Evolutionary conservation across 805 yeast genomes (phyloP).

Genomic region (Kuraishia cidri): DNA sequence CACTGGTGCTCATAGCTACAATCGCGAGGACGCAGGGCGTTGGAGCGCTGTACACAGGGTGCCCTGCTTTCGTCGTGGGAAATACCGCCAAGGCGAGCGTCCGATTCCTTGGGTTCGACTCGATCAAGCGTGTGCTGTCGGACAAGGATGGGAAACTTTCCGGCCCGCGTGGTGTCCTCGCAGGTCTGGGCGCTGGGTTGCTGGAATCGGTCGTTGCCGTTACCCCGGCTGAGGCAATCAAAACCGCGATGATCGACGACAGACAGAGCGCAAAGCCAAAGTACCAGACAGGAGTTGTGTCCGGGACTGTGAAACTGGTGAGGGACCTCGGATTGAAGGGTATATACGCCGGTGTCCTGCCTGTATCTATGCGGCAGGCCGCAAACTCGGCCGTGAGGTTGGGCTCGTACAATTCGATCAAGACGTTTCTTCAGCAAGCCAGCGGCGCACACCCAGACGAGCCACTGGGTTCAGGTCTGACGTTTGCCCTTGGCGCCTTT

Average conservation of each 20-base stretch:
- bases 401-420: constrained; percentile 88
- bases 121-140: constrained; percentile 65
- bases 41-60: constrained; percentile 79
- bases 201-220: constrained; percentile 89
- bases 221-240: constrained; percentile 95
- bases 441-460: constrained; percentile 57
- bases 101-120: constrained; percentile 86
- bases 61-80: constrained; percentile 94
- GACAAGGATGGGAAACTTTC: constrained; percentile 84
- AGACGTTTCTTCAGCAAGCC: constrained; percentile 65
- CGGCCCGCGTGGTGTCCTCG: constrained; percentile 86
- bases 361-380: constrained; percentile 93
- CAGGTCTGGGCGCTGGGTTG: constrained; percentile 97
- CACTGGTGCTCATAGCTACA: constrained; percentile 68
- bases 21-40: constrained; percentile 75
- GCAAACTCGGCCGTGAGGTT: constrained; percentile 91
- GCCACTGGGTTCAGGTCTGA: constrained; percentile 69
- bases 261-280: constrained; percentile 68
- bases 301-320: constrained; percentile 58
- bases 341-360: constrained; percentile 80
- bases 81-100: constrained; percentile 96
- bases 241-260: constrained; percentile 93
- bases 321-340: constrained; percentile 78
- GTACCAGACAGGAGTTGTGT: constrained; percentile 54
- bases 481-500: constrained; percentile 84